A percentile compares a stretch with the other conserved stretches of the same genome.
Conservation (phyloP, 164 flowering plant genomes). For the Liquidambar formosana region DNA sequence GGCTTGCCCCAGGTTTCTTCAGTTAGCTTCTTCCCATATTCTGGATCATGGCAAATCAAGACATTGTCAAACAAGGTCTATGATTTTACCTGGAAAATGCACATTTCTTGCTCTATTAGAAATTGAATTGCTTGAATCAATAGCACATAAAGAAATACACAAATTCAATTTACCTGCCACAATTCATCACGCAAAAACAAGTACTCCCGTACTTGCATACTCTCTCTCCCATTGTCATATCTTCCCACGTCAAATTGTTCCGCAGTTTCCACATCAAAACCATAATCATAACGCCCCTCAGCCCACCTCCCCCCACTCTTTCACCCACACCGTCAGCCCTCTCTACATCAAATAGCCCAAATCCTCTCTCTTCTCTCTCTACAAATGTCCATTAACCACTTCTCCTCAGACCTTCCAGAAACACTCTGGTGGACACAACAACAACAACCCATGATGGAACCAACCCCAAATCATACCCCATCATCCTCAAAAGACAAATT, state of each 20-base stretch:
- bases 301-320: not conserved
- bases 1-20: no score
- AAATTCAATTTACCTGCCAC: no score
- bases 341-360: constrained; percentile 13
- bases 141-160: no score
- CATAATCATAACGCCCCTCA: constrained; percentile 16
- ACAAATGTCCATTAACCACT: constrained; percentile 34
- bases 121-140: no score
- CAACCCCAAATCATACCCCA: constrained; percentile 12
- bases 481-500: constrained; percentile 5
- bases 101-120: no score
- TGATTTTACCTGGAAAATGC: no score
- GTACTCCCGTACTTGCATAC: constrained; percentile 34
- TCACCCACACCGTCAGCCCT: constrained; percentile 1
- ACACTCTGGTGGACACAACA: constrained; percentile 27
- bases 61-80: no score
- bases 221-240: constrained; percentile 30
- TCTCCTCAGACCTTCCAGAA: constrained; percentile 27
- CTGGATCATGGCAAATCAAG: no score
- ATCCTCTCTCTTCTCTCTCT: constrained; percentile 10
- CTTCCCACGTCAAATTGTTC: constrained; percentile 14
- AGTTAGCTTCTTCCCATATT: no score
- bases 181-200: constrained; percentile 50
- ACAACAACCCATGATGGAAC: constrained; percentile 20
- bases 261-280: constrained; percentile 21